Base-by-base conservation (phyloP, 768 basidiomycete species). In the Macrolepiota fuliginosa region DNA sequence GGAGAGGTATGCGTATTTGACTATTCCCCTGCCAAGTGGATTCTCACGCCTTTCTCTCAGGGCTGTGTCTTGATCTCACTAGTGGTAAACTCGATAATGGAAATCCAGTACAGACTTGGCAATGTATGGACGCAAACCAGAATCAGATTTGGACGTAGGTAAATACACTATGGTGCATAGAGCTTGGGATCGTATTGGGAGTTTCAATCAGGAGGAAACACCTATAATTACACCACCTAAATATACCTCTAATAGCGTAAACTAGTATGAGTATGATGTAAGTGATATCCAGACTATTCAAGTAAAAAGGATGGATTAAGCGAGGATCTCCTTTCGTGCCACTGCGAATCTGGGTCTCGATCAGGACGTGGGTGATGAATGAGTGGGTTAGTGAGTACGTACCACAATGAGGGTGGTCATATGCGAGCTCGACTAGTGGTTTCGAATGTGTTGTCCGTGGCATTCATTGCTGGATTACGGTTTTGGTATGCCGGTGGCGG, bases 41-140 rank as follows among this genome's bases (percentile, higher is more conserved):
- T 7, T 45, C 40, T 27, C 37, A 29, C 24, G 42, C 6, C 1
- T 4, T 35, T 3, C 22, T 42, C 25, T 22, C 35, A 57, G 68
- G 57, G 24, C 61, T 64, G 64, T 70, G 69, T 49, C 65, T 68
- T 22, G 68, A 70, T 56, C 57, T 69, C n/a, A 68, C 65, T 4
- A 61, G 67, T 36, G 68, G 69, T 22, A 60, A 54, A 42, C 55
- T 67, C 17, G 59, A 56, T 3, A 70, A 70, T 39, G 56, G 66
- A 15, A 65, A 61, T 25, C 56, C 58, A 13, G 62, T 64, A 25
- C 67, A 70, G 57, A 67, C 64, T 19, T 70, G 68, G 69, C 53
- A 54, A 19, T 69, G 68, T 39, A 47, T 60, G 29, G 65, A 69
- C 37, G 49, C 49, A 2, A 69, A 68, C 47, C 65, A 65, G 56